A percentile compares a stretch with the other conserved stretches of the same genome.
Evolutionary conservation across 1,139 yeast genomes (phyloP).

Genomic region (Debaryomycetaceae sp.): DNA sequence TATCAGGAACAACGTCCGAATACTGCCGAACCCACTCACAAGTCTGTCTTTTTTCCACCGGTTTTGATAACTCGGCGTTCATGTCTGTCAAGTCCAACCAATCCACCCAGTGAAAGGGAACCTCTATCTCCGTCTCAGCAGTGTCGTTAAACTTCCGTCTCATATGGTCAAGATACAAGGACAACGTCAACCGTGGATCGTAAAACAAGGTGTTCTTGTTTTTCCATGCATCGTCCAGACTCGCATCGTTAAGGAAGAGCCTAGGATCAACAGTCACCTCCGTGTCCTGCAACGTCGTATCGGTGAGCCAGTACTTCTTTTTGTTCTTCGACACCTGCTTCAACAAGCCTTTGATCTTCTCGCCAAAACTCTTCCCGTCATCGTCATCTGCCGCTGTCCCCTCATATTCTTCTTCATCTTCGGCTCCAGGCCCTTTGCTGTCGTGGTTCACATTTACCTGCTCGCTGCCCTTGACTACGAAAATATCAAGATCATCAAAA

Average conservation of each 20-base stretch:
- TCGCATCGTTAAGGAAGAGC: constrained; percentile 11
- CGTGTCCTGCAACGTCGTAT: constrained; percentile 19
- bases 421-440: no score
- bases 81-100: constrained; percentile 24
- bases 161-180: constrained; percentile 32
- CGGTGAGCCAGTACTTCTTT: constrained; percentile 21
- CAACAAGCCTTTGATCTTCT: constrained; percentile 12
- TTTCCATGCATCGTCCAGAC: constrained; percentile 13
- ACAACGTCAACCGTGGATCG: constrained; percentile 39
- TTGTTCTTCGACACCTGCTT: constrained; percentile 16
- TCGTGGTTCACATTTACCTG: constrained; percentile 3
- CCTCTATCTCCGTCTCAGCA: constrained; percentile 10
- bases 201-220: constrained; percentile 21
- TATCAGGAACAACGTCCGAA: constrained; percentile 9
- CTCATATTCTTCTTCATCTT: not conserved
- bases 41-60: constrained; percentile 12
- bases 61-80: constrained; percentile 15
- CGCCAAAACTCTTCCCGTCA: constrained; percentile 7
- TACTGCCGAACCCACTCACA: constrained; percentile 10
- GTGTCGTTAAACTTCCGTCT: constrained; percentile 9
- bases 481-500: not conserved
- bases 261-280: constrained; percentile 15
- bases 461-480: not conserved
- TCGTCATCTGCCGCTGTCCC: constrained; percentile 6
- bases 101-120: constrained; percentile 31